Evolutionary conservation across 1,139 yeast species (phyloP), one percentile per base, ranked within the genome.

Genomic region (Maudiozyma humilis): DNA sequence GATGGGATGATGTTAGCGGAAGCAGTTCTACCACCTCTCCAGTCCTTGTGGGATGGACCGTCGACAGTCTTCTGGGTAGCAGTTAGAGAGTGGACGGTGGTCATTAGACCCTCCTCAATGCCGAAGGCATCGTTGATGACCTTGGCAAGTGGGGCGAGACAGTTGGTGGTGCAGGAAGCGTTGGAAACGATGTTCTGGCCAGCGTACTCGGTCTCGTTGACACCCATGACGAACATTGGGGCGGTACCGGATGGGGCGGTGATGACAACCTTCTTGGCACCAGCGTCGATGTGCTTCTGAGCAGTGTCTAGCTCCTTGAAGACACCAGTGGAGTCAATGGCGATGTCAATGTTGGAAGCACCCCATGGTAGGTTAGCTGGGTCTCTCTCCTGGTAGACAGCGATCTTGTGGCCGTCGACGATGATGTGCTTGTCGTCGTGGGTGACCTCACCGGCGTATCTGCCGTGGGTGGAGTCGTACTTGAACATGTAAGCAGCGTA

Each of bases 1-100:
- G 89, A 82, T 70, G 93, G 93, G 63, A 83, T 83, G 65, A 83
- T 83, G 82, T 83, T 83, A 68, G 87, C 91, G 55, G 88, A 81
- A 66, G 91, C 91, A 62, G 91, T 82, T 78, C 91, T 79, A 70
- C 91, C 91, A 72, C 91, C 91, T 81, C 93, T 82, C 93, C 93
- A 83, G 76, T 83, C 91, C 76, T 83, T 83, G 78, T 81, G 88
- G 70, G 93, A 83, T 67, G 93, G 89, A 77, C 91, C 93, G 69
- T 83, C 93, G 56, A 83, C 91, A 52, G 91, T 81, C 78, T 82
- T 82, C 71, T 83, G 93, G 57, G 91, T 82, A 56, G 93, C 93
- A 59, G 93, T 83, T 70, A 82, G 78, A 65, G 91, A 81, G 76
- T 83, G 93, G 58, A 83, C 87, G 52, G 91, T 83, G 72, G 91